Evolutionary conservation across 371 early-diverging fungal species (phyloP).

Genomic region (Mucor sp.): DNA sequence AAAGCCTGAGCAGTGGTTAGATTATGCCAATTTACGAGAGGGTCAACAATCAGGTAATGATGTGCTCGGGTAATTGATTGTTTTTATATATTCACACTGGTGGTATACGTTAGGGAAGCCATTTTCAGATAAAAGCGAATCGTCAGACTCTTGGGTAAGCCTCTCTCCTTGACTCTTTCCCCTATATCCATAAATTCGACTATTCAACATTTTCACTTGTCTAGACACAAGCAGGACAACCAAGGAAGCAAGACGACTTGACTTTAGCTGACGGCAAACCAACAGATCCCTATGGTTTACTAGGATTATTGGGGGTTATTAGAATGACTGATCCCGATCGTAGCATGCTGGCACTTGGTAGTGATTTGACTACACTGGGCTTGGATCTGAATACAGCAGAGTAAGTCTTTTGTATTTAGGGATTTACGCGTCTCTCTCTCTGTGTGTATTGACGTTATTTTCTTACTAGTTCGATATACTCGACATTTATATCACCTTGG

Average conservation of each 20-base stretch:
- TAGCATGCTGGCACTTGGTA: conserved; percentile 72
- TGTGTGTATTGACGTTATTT: not conserved
- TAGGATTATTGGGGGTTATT: conserved; percentile 77
- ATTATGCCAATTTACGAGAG: conserved; percentile 40
- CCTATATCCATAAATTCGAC: not conserved
- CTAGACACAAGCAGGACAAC: conserved; percentile 9
- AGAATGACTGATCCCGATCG: conserved; percentile 74
- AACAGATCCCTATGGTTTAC: conserved; percentile 61
- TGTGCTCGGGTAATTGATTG: not conserved
- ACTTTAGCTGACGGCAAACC: conserved; percentile 20
- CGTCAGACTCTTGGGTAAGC: conserved; percentile 29
- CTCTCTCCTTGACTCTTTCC: not conserved
- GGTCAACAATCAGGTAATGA: conserved; percentile 8
- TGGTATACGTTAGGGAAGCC: conserved; percentile 11
- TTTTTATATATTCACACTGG: not conserved
- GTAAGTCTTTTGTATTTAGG: conserved; percentile 41
- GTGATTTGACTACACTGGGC: conserved; percentile 80
- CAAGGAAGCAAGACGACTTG: conserved; percentile 25
- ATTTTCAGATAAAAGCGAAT: conserved; percentile 24
- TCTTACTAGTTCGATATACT: conserved; percentile 62
- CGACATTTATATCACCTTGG: conserved; percentile 86
- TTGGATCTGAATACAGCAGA: conserved; percentile 75
- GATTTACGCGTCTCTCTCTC: conserved; percentile 1
- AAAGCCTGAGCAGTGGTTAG: conserved; percentile 43
- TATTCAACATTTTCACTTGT: not conserved